Base-by-base conservation (phyloP, 306 rosid genomes). In the Medicago truncatula region DNA sequence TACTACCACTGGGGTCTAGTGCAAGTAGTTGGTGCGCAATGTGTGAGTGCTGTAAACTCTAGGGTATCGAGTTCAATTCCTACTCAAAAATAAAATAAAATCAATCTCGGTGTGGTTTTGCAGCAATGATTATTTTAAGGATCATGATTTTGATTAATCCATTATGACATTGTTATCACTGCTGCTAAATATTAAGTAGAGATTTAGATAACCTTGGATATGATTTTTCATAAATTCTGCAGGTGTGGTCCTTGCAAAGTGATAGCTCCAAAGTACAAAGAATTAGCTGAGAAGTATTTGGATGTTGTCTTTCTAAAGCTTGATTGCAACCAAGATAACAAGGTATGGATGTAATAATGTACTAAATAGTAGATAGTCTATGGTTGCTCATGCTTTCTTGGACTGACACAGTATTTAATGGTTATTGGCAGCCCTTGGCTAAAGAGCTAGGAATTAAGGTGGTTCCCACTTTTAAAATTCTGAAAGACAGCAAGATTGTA, bases 231-330 rank as follows among this genome's bases (percentile, higher is more conserved):
- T 71, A 78, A 71, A 20, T 12, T 76, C 36, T 65, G 81, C 83
- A 95, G 99, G 99, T 95, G 99, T 58, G 99, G 99, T 46, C 99
- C 97, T 66, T 95, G 99, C 93, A 95, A 92, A 83, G 95, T 95
- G 77, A 95, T 95, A 7, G 99, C 97, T 68, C 99, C 99, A 31
- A 92, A 85, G 76, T 95, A 21, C 70, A 80, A 84, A 86, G 90
- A 89, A 58, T 75, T 95, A 75, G 87, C 99, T 7, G 74, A 90
- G 83, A 88, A 90, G 88, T 89, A 92, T 71, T 82, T 82, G 25
- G 99, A 95, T 78, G 99, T 90, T 50, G 88, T 95, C 28, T 95
- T 95, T 75, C 85, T 92, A 77, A 95, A 95, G 91, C 97, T 95
- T 28, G 99, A 95, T 56, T 95, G 99, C 83, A 95, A 87, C 85